Base-by-base conservation (phyloP, 148 eudicot genomes). In the Diospyros lotus region DNA sequence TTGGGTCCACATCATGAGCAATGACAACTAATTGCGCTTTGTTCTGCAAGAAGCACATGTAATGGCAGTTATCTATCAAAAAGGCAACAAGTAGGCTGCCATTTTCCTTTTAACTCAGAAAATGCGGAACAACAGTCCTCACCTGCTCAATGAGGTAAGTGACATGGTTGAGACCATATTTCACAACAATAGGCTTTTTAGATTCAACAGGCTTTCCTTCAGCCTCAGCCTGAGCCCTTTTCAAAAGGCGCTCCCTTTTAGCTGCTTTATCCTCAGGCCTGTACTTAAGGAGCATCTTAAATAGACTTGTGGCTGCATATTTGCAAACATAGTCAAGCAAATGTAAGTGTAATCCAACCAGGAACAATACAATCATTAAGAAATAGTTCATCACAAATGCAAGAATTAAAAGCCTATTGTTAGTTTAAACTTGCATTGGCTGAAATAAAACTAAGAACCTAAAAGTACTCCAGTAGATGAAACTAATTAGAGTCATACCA, bases 1-100 rank as follows among this genome's bases (percentile, higher is more conserved):
- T 94, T 2, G 98, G 98, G 82, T 94, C 98, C 13, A 94, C 98
- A 73, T 94, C 98, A 75, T 91, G 98, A 60, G 98, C 98, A 74
- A 94, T 94, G 50, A 93, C 91, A n/a, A 93, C 97, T 82, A 93
- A 69, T 67, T 93, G 98, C 39, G 98, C 97, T 76, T 93, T 91
- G 73, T 91, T 89, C 97, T 93, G 91, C 56, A 83, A 53, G 14
- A 69, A 60, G 13, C 6, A 53, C 3, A 43, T 43, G 52, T 53
- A 11, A 15, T n/a, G 4, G 1, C 9, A 48, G 12, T 9, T n/a
- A 38, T 10, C 56, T 40, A 0, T 15, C n/a, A 55, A 13, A 43
- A 12, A 56, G 42, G 14, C 46, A 15, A 38, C 52, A 69, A 1
- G 46, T 42, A 70, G 73, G 8, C 39, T 43, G 41, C 3, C 3